A percentile compares a stretch with the other conserved stretches of the same genome.
Evolutionary conservation across 1,139 yeast genomes (phyloP).

Genomic region (Candida sojae): DNA sequence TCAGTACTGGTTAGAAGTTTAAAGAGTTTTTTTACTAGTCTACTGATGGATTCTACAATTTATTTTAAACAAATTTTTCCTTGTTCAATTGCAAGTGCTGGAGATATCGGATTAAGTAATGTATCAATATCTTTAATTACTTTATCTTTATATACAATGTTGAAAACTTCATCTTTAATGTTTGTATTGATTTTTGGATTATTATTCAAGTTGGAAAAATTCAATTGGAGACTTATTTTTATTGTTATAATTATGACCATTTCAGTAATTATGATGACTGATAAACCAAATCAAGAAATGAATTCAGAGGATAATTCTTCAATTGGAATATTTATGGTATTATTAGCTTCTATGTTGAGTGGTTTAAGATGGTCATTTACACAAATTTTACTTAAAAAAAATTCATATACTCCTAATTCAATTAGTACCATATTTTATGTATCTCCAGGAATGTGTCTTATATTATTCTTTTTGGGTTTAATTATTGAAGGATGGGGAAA

Average conservation of each 20-base stretch:
- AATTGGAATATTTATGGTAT: constrained; percentile 70
- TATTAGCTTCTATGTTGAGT: constrained; percentile 76
- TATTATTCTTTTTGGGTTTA: constrained; percentile 61
- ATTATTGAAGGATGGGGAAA: constrained; percentile 63
- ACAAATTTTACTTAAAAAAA: constrained; percentile 66
- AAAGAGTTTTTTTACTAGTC: constrained; percentile 15
- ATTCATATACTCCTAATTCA: constrained; percentile 67
- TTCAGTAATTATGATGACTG: constrained; percentile 89
- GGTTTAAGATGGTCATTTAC: constrained; percentile 96
- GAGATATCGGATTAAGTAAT: constrained; percentile 93
- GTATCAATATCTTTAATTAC: constrained; percentile 78
- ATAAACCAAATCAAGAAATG: constrained; percentile 24
- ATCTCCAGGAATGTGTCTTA: constrained; percentile 78
- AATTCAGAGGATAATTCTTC: constrained; percentile 22
- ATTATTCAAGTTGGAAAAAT: constrained; percentile 70
- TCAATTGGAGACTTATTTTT: constrained; percentile 61
- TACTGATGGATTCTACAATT: constrained; percentile 18
- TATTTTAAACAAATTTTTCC: constrained; percentile 67
- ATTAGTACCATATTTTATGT: constrained; percentile 79
- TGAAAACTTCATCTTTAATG: constrained; percentile 81
- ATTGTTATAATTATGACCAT: constrained; percentile 77
- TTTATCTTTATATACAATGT: constrained; percentile 87
- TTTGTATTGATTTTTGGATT: constrained; percentile 89
- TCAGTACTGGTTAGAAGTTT: not conserved
- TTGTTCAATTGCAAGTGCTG: constrained; percentile 85